Conservation (phyloP, 805 yeast genomes). For the Danielia reshetovae region DNA sequence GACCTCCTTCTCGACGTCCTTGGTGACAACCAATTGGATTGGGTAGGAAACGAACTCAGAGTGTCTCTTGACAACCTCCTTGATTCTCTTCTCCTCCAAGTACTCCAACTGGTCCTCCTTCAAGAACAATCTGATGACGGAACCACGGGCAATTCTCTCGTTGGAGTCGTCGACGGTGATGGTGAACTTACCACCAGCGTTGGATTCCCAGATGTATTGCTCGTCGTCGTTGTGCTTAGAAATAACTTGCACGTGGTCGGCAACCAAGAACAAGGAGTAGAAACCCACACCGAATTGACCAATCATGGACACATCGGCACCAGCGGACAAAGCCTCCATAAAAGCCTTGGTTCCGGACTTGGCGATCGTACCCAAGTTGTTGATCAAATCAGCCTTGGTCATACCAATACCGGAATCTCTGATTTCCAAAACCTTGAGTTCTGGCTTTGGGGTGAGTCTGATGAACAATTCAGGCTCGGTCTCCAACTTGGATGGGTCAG, state of each 20-base stretch:
- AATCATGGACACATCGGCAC: constrained; percentile 99
- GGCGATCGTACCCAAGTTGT: constrained; percentile 99
- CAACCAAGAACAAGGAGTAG: constrained; percentile 98
- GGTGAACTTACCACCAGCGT: constrained; percentile 99
- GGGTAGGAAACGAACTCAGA: constrained; percentile 99
- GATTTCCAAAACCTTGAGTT: constrained; percentile 87
- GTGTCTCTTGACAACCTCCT: constrained; percentile 99
- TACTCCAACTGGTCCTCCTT: constrained; percentile 99
- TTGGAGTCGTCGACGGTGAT: constrained; percentile 84
- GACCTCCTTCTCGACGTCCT: constrained; percentile 98
- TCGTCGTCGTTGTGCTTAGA: constrained; percentile 99
- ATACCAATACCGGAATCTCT: constrained; percentile 99
- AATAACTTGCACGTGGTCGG: constrained; percentile 97
- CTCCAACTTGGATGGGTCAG: constrained; percentile 89
- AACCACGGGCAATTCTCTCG: constrained; percentile 91
- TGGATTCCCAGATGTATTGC: constrained; percentile 99
- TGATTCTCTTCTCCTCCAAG: constrained; percentile 98
- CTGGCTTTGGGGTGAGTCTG: constrained; percentile 96
- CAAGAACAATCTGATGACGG: constrained; percentile 89
- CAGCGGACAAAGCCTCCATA: constrained; percentile 99
- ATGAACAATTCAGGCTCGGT: constrained; percentile 95
- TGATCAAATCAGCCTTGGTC: constrained; percentile 98
- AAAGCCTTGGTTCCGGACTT: constrained; percentile 99
- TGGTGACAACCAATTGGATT: constrained; percentile 95
- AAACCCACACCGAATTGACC: constrained; percentile 99